Evolutionary conservation across 352 stramenopile genomes (phyloP).

Genomic region (Phytophthora sp.): DNA sequence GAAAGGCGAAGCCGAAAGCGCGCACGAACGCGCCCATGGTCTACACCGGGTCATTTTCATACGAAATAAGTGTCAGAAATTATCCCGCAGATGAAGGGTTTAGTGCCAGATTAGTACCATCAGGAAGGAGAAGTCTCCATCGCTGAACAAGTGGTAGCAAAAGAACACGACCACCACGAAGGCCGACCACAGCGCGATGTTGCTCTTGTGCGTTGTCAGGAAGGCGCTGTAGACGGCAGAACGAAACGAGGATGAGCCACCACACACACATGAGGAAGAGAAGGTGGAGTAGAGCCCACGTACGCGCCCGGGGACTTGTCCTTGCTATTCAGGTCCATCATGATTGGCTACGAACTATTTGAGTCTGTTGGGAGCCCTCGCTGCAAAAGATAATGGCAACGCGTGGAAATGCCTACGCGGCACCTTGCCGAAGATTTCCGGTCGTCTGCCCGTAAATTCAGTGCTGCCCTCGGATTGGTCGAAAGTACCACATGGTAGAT

Average conservation of each 20-base stretch:
- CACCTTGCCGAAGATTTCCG: slow-evolving; percentile 36
- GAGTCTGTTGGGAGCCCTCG: neutral
- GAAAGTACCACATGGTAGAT: slow-evolving; percentile 12
- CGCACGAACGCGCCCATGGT: slow-evolving; percentile 91
- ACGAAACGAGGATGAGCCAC: neutral
- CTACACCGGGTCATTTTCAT: slow-evolving; percentile 35
- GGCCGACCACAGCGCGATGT: slow-evolving; percentile 96
- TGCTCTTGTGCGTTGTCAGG: slow-evolving; percentile 92
- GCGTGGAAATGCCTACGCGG: slow-evolving; percentile 19
- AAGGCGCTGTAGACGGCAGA: slow-evolving; percentile 48
- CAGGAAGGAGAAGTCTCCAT: slow-evolving; percentile 99
- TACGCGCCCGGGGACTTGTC: slow-evolving; percentile 64
- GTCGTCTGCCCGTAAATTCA: slow-evolving; percentile 22
- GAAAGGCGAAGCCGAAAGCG: slow-evolving; percentile 91
- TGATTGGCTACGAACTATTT: slow-evolving; percentile 12
- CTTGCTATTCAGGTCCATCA: slow-evolving; percentile 63
- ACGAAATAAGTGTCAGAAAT: slow-evolving; percentile 12
- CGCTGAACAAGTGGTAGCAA: slow-evolving; percentile 96
- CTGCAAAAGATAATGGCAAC: slow-evolving; percentile 31
- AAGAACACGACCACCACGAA: slow-evolving; percentile 96
- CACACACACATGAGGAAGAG: neutral
- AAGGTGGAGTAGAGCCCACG: slow-evolving; percentile 16
- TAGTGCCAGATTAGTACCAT: slow-evolving; percentile 73
- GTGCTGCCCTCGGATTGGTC: slow-evolving; percentile 7
- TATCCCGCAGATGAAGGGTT: neutral